phyloP scores from a whole-genome alignment of 192 early-diverging fungal genomes.

The Rhizophlyctis rosea region DNA sequence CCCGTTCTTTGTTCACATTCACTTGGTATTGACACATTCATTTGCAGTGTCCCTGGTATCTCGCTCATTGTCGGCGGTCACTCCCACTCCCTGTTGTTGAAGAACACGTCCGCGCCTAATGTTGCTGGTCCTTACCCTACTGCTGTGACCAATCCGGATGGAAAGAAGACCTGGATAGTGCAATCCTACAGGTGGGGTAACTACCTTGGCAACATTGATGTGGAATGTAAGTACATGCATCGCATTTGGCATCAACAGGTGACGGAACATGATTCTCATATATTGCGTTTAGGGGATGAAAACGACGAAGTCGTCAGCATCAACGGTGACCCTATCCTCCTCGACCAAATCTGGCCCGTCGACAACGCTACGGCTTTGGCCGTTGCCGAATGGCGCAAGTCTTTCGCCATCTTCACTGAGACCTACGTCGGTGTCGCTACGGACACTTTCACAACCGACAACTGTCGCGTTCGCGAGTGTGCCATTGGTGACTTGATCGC shows the following conservation, averaged over 20 bases:
- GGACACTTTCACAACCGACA: slow-evolving; percentile 36
- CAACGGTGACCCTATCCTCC: slow-evolving; percentile 56
- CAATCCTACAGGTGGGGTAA: slow-evolving; percentile 63
- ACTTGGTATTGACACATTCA: slow-evolving; percentile 30
- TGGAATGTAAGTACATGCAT: too few species aligned
- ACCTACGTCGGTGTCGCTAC: slow-evolving; percentile 43
- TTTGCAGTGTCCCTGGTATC: too few species aligned
- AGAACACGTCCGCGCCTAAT: slow-evolving; percentile 28
- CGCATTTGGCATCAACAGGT: slow-evolving; percentile 59
- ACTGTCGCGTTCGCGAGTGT: slow-evolving; percentile 50
- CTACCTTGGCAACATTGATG: slow-evolving; percentile 40
- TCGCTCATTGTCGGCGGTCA: slow-evolving; percentile 72
- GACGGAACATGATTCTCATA: too few species aligned
- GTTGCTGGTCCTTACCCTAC: slow-evolving; percentile 70
- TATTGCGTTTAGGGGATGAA: too few species aligned
- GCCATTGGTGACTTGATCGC: slow-evolving; percentile 64
- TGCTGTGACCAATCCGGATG: slow-evolving; percentile 56
- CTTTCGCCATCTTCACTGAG: slow-evolving; percentile 44
- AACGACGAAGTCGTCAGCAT: slow-evolving; percentile 48
- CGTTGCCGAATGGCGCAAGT: slow-evolving; percentile 42
- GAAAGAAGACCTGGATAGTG: slow-evolving; percentile 64
- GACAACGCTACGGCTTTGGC: slow-evolving; percentile 32
- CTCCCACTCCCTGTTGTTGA: slow-evolving; percentile 65
- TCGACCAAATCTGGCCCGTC: slow-evolving; percentile 50
- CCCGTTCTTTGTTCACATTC: not conserved